A percentile compares a stretch with the other conserved stretches of the same genome.
phyloP scores from a whole-genome alignment of 345 rosid species.

The Populus ilicifolia region DNA sequence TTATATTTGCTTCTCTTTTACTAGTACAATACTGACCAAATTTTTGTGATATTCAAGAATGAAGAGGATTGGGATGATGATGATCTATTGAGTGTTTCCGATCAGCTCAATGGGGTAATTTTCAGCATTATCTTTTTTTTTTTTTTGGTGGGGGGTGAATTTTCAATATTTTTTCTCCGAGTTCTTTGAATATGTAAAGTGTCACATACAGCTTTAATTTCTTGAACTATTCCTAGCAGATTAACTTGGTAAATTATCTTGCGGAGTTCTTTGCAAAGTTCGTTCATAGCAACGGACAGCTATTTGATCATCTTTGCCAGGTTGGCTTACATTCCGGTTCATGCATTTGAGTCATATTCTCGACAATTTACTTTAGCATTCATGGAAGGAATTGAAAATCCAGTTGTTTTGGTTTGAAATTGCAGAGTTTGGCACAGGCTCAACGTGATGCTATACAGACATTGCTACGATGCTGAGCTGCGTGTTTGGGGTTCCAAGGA shows the following conservation, averaged over 20 bases:
- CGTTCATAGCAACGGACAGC: constrained; percentile 40
- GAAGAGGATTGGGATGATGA: constrained; percentile 63
- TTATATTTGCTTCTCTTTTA: background rate
- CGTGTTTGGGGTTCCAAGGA: background rate
- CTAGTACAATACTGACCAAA: background rate
- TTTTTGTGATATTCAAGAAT: constrained; percentile 31
- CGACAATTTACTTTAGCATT: background rate
- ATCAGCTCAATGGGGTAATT: constrained; percentile 74
- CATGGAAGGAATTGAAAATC: background rate
- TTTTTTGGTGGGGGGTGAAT: background rate
- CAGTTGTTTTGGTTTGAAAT: background rate
- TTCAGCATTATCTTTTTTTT: background rate
- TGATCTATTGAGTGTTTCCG: constrained; percentile 40
- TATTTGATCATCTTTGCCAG: constrained; percentile 69
- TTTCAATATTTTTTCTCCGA: background rate
- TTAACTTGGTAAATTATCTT: constrained; percentile 67
- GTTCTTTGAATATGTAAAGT: background rate
- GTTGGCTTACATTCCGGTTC: constrained; percentile 25
- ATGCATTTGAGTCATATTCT: constrained; percentile 1
- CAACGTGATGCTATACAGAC: constrained; percentile 52
- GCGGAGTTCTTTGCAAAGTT: constrained; percentile 60
- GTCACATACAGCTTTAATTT: background rate
- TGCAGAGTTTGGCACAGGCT: constrained; percentile 51
- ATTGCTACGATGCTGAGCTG: constrained; percentile 29
- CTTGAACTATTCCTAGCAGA: constrained; percentile 37